Evolutionary conservation across 1,139 yeast species (phyloP).

Genomic region (Debaryomyces singareniensis): DNA sequence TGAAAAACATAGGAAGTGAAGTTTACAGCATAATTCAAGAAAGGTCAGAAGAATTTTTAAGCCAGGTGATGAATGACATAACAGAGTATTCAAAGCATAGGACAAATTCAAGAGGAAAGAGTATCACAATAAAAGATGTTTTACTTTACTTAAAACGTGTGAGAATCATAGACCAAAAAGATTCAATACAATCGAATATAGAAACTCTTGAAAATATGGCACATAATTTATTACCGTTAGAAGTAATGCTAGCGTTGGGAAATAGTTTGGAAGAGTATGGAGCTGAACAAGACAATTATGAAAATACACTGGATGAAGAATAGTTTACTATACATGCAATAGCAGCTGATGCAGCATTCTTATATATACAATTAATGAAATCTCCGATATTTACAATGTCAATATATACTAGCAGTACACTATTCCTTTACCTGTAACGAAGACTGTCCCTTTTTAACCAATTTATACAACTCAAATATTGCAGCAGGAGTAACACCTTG

Average conservation of each 20-base stretch:
- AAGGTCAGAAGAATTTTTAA: slow-evolving; percentile 25
- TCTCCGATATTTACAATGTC: no score
- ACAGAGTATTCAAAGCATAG: slow-evolving; percentile 31
- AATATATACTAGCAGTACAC: no score
- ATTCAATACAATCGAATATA: background rate
- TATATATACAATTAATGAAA: no score
- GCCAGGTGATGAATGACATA: slow-evolving; percentile 27
- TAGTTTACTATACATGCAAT: no score
- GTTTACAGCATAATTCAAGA: slow-evolving; percentile 11
- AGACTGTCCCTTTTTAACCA: no score
- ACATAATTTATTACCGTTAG: slow-evolving; percentile 31
- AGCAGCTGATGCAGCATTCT: no score
- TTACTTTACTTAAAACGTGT: slow-evolving; percentile 29
- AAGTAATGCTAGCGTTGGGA: slow-evolving; percentile 28
- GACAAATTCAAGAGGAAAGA: slow-evolving; percentile 13
- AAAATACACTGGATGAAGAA: no score
- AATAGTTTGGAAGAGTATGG: slow-evolving; percentile 16
- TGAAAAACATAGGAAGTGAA: slow-evolving; percentile 4
- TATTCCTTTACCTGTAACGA: no score
- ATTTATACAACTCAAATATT: slow-evolving; percentile 55
- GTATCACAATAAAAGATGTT: slow-evolving; percentile 30
- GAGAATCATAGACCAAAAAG: slow-evolving; percentile 17
- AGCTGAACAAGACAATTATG: background rate
- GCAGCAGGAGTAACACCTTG: slow-evolving; percentile 94
- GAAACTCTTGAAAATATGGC: slow-evolving; percentile 28